Evolutionary conservation across 2,329 filamentous ascomycete genomes (phyloP), one percentile per base, ranked within the genome.

Genomic region (Xylariaceae sp.): DNA sequence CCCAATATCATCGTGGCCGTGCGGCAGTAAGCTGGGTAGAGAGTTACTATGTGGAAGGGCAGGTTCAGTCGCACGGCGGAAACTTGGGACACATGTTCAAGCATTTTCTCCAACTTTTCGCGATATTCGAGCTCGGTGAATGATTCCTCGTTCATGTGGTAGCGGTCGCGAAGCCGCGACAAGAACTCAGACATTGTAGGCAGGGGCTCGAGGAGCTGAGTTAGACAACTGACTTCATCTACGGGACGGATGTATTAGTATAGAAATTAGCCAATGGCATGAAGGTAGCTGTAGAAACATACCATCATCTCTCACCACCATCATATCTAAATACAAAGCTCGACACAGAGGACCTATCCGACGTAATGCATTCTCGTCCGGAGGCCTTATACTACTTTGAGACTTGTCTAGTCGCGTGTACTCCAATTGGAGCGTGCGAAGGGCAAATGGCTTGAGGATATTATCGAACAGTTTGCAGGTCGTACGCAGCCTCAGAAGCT

Each of bases 231-330:
- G 26, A 81, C 77, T 64, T 83, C 81, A 57, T 76, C 80, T 81
- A 60, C 10, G 12, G n/a, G 3, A 6, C 9, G 23, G 37, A 20
- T 26, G 9, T 26, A 26, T 4, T 4, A 4, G 23, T 26, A 26
- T 26, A 23, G 16, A 10, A 2, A 19, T 55, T 53, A 57, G 44
- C 14, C 3, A 32, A 18, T 49, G 45, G n/a, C 19, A 20, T 47
- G 44, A 41, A 23, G 5, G 18, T 26, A 7, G 26, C n/a, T 41
- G 46, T 62, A 44, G 23, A 7, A 40, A 61, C 75, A 61, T 70
- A 81, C 80, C 65, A 50, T 81, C 78, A 63, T 83, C 80, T 61
- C 80, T 75, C 40, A 83, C 67, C 16, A 81, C 74, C 77, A 80
- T 81, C 66, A 83, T 68, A 63, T 83, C 80, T 46, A 83, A 71